These are phyloP conservation scores for Candida gorgasii DNA, from an alignment of 805 yeast genomes.

Conservation along the genomic window DNA sequence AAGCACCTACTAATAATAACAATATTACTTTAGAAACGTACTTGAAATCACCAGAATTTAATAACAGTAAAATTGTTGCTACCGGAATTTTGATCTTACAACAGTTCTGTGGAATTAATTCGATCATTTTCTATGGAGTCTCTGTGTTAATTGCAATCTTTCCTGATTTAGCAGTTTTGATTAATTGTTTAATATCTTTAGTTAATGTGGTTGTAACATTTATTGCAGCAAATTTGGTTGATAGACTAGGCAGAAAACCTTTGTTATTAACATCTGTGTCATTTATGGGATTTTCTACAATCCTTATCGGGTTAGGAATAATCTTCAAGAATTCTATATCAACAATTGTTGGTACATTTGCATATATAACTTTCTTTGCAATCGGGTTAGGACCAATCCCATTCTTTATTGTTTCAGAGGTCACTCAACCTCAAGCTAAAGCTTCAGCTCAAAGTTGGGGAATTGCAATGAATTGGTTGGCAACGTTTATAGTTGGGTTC, in stretches of 20 bases:
- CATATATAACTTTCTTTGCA: conserved; percentile 84
- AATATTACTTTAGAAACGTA: conserved; percentile 42
- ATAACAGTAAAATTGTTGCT: conserved; percentile 62
- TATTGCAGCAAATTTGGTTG: conserved; percentile 74
- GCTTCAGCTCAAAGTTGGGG: conserved; percentile 93
- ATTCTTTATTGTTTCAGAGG: conserved; percentile 81
- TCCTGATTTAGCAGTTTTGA: conserved; percentile 67
- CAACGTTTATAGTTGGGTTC: conserved; percentile 80
- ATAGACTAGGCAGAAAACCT: conserved; percentile 69
- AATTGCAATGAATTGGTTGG: conserved; percentile 85
- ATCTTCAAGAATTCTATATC: conserved; percentile 43
- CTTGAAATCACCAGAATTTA: conserved; percentile 50
- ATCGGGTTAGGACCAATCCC: conserved; percentile 96
- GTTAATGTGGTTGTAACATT: conserved; percentile 76
- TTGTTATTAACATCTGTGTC: conserved; percentile 59
- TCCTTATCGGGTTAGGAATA: conserved; percentile 68
- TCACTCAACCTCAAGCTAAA: conserved; percentile 77
- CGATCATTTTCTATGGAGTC: conserved; percentile 92
- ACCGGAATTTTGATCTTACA: conserved; percentile 78
- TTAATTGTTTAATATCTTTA: conserved; percentile 76
- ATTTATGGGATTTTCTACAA: conserved; percentile 66
- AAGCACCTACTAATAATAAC: not conserved
- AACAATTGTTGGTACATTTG: conserved; percentile 64
- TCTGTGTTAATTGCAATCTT: conserved; percentile 69
- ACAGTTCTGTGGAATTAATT: conserved; percentile 90